These are phyloP conservation scores for Volvox reticuliferus DNA, from an alignment of 139 green algal genomes.

Conservation along the genomic window DNA sequence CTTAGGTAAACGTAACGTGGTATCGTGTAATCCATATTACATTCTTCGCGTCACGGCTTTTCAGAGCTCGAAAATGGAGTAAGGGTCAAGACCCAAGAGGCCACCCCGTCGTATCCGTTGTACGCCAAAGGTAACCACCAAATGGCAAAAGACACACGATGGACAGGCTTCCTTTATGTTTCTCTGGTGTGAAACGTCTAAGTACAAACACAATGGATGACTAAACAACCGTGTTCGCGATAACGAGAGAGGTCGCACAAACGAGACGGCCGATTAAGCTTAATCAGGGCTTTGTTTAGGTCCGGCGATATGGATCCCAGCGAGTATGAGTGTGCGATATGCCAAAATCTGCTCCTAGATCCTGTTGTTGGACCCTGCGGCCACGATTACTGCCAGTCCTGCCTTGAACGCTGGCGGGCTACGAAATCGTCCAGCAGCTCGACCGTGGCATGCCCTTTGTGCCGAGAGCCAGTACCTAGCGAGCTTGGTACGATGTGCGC, in stretches of 20 bases:
- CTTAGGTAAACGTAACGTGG: no score
- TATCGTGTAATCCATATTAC: no score
- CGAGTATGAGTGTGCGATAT: conserved; percentile 14
- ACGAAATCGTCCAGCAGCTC: no score
- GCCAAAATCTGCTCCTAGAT: conserved; percentile 11
- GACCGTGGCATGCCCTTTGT: neutral
- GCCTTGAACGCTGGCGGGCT: neutral
- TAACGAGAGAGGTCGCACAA: neutral
- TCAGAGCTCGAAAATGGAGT: no score
- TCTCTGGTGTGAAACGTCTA: no score
- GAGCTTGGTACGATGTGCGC: conserved; percentile 5
- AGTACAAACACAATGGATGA: no score
- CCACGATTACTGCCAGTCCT: neutral
- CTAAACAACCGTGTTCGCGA: neutral
- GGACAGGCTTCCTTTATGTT: no score
- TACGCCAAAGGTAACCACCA: no score
- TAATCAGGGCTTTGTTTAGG: neutral
- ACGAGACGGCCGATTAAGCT: neutral
- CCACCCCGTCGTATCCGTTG: no score
- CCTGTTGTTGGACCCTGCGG: conserved; percentile 23
- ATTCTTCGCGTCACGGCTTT: no score
- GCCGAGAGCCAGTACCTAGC: neutral
- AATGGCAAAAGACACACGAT: no score
- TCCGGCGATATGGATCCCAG: neutral
- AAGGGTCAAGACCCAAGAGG: no score